phyloP scores from a whole-genome alignment of 768 basidiomycete species.

The Hygrophorus pudorinus region DNA sequence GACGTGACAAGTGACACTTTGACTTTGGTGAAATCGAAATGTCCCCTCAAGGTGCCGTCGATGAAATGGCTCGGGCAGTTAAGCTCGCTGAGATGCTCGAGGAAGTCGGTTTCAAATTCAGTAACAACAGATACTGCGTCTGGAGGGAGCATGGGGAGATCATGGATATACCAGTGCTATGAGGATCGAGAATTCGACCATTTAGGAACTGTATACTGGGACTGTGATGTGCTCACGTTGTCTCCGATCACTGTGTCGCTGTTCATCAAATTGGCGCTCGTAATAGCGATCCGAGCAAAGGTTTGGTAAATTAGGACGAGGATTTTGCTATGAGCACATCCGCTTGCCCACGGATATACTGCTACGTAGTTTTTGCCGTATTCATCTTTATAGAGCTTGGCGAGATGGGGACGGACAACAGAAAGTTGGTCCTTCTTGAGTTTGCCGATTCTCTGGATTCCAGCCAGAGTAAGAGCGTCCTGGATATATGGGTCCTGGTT shows the following conservation, averaged over 20 bases:
- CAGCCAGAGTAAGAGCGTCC: background rate
- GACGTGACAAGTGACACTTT: too few species aligned
- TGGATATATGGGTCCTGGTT: background rate
- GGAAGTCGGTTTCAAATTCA: background rate
- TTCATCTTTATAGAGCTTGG: background rate
- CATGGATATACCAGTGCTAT: background rate
- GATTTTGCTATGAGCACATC: slow-evolving; percentile 6
- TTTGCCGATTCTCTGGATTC: background rate
- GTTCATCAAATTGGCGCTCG: slow-evolving; percentile 7
- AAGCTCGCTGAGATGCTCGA: background rate
- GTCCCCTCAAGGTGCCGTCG: too few species aligned
- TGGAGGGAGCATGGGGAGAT: background rate
- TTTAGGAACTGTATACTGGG: background rate
- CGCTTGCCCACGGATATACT: background rate
- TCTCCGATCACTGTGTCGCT: background rate
- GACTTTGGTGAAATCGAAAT: too few species aligned
- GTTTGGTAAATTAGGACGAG: slow-evolving; percentile 6
- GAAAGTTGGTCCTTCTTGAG: background rate
- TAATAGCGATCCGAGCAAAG: slow-evolving; percentile 7
- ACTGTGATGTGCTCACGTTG: background rate
- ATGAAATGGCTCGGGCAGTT: background rate
- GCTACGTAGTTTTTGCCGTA: slow-evolving; percentile 6
- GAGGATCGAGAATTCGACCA: background rate
- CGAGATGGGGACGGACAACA: background rate
- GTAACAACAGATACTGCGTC: background rate